A percentile compares a stretch with the other conserved stretches of the same genome.
These are phyloP conservation scores for Aspergillus awamori DNA, from an alignment of 2,329 filamentous ascomycete genomes.

Conservation along the genomic window DNA sequence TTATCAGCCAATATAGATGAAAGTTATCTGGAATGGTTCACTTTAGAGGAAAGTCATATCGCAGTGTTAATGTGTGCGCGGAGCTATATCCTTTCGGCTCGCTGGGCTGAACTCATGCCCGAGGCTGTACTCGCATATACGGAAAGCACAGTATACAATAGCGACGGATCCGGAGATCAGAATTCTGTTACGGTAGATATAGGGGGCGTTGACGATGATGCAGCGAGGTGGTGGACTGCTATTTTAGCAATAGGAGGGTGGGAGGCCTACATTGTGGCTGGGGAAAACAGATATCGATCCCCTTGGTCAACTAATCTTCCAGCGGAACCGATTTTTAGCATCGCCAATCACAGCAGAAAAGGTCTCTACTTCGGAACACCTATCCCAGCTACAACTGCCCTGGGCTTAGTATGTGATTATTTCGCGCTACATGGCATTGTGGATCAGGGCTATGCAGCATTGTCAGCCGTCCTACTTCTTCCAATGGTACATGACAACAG, in stretches of 20 bases:
- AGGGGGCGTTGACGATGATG: neutral
- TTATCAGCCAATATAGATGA: conserved; percentile 3
- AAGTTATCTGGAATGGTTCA: conserved; percentile 6
- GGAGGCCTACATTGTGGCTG: conserved; percentile 5
- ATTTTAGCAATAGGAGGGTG: conserved; percentile 7
- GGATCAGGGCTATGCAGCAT: conserved; percentile 10
- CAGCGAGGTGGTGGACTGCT: conserved; percentile 10
- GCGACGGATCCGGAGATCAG: neutral
- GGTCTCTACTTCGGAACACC: neutral
- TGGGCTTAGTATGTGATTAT: conserved; percentile 11
- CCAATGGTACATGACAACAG: neutral
- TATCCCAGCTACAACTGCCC: conserved; percentile 1
- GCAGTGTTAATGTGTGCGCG: conserved; percentile 5
- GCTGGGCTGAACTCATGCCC: conserved; percentile 11
- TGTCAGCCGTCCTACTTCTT: conserved; percentile 13
- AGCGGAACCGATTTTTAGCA: neutral
- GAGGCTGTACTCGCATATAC: conserved; percentile 8
- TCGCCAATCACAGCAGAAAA: too few species aligned
- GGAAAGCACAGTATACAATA: conserved; percentile 4
- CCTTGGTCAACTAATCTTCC: conserved; percentile 14
- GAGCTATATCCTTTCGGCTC: conserved; percentile 12
- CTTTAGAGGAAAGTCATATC: conserved; percentile 4
- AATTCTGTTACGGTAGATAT: conserved; percentile 5
- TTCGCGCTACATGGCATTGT: conserved; percentile 9
- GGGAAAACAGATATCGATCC: conserved; percentile 2